Conservation (phyloP, 345 rosid species). For the Sonneratia alba region DNA sequence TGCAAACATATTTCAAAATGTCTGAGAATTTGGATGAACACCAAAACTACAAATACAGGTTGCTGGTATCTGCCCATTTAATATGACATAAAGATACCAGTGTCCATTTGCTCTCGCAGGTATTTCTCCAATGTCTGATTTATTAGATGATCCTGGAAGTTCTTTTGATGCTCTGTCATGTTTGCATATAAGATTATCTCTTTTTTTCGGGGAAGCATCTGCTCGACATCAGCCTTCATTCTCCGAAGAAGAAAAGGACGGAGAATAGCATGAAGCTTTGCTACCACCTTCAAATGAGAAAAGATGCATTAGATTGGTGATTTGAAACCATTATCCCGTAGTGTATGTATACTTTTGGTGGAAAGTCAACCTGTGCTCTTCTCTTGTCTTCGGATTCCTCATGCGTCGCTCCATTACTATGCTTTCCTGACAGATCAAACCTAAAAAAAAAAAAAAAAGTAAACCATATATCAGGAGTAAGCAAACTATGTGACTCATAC, state of each 20-base stretch:
- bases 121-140: constrained; percentile 58
- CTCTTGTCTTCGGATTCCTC: constrained; percentile 81
- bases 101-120: constrained; percentile 29
- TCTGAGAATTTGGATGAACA: neutral
- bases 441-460: constrained; percentile 19
- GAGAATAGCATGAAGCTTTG: constrained; percentile 84
- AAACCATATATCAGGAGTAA: neutral
- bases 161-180: constrained; percentile 72
- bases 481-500: neutral
- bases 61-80: neutral
- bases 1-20: neutral
- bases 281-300: constrained; percentile 53
- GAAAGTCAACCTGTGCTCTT: constrained; percentile 52
- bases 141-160: constrained; percentile 79
- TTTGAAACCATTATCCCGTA: constrained; percentile 7
- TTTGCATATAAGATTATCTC: constrained; percentile 90
- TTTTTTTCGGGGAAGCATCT: constrained; percentile 76
- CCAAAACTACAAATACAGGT: neutral
- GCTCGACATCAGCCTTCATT: constrained; percentile 91
- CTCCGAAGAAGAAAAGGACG: constrained; percentile 95
- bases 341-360: neutral
- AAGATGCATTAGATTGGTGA: constrained; percentile 5
- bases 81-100: constrained; percentile 31
- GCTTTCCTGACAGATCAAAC: constrained; percentile 84
- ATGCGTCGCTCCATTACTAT: constrained; percentile 28